A percentile compares a stretch with the other conserved stretches of the same genome.
Evolutionary conservation across 139 green algal genomes (phyloP).

Genomic region (Limnomonas spitsbergensis): DNA sequence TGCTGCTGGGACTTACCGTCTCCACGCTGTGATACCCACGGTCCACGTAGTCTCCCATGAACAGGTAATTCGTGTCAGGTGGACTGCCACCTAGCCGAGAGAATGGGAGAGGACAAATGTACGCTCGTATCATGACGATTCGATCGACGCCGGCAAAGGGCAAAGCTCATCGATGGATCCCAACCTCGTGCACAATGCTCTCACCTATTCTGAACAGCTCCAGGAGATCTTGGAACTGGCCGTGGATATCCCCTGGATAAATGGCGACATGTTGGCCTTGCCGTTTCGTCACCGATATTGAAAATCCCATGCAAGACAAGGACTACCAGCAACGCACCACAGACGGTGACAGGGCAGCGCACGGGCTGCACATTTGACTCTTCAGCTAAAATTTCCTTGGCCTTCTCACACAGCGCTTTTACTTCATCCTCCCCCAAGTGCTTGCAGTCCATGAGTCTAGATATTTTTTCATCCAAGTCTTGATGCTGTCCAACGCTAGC

Average conservation of each 20-base stretch:
- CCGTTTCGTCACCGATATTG: no score
- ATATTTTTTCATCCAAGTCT: conserved; percentile 4
- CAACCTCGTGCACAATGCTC: neutral
- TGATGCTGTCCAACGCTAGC: neutral
- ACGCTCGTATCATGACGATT: neutral
- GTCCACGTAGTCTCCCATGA: conserved; percentile 99
- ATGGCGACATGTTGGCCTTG: no score
- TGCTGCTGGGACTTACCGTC: no score
- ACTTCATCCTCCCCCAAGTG: conserved; percentile 85
- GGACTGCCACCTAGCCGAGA: conserved; percentile 30
- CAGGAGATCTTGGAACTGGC: conserved; percentile 96
- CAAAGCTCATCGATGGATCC: no score
- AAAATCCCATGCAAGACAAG: neutral
- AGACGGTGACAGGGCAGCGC: conserved; percentile 90
- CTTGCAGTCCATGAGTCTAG: neutral
- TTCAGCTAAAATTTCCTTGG: conserved; percentile 98
- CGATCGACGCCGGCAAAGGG: no score
- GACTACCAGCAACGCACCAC: conserved; percentile 11
- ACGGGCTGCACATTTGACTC: conserved; percentile 99
- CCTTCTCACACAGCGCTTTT: conserved; percentile 92
- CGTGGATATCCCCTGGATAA: conserved; percentile 86
- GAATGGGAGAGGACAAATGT: neutral
- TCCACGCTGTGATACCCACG: conserved; percentile 98
- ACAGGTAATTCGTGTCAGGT: conserved; percentile 96
- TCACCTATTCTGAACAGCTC: conserved; percentile 92